Conservation (phyloP, 148 eudicot genomes). For the Camellia granthamiana region DNA sequence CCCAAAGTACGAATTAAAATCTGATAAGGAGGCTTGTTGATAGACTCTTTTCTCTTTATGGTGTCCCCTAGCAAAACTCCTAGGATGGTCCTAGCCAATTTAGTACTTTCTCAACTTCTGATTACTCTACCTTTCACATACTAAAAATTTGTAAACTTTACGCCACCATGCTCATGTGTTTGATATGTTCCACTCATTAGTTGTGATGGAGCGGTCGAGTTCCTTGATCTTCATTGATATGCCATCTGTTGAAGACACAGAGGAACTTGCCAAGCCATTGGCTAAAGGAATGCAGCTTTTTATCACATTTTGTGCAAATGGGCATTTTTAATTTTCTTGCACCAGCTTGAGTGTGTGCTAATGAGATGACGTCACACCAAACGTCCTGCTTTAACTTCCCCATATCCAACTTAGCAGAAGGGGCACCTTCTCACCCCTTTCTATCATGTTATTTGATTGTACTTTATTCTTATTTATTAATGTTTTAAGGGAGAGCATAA, state of each 20-base stretch:
- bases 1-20: no score
- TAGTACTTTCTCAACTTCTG: neutral
- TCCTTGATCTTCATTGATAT: neutral
- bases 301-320: neutral
- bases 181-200: neutral
- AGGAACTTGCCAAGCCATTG: neutral
- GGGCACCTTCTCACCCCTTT: neutral
- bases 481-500: neutral
- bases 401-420: no score
- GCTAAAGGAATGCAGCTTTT: neutral
- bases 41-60: no score
- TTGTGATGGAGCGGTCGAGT: no score
- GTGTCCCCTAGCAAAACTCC: no score
- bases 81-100: neutral
- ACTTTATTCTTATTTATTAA: neutral
- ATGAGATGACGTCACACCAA: no score
- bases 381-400: no score
- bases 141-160: neutral
- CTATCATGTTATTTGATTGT: neutral
- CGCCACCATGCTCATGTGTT: neutral
- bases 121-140: neutral
- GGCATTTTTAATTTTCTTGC: neutral
- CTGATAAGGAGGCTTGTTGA: no score
- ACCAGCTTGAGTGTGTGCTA: neutral
- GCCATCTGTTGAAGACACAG: neutral